A percentile compares a stretch with the other conserved stretches of the same genome.
Evolutionary conservation across 1,284 basidiomycete species (phyloP).

Genomic region (Ustilago bromivora): DNA sequence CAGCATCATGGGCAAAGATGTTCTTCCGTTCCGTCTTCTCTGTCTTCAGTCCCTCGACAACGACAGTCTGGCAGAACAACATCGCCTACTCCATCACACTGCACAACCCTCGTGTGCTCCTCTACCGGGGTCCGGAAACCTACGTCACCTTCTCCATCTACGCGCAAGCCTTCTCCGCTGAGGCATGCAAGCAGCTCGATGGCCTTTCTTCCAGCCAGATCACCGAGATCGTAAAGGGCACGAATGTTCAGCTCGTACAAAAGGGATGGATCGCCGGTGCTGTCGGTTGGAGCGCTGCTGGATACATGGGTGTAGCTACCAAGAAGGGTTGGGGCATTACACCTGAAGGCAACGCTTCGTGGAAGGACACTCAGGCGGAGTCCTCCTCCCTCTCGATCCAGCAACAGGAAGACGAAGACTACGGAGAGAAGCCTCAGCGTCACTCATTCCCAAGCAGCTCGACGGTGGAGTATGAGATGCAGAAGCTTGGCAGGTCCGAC

Average conservation of each 20-base stretch:
- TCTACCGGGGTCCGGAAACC: slow-evolving; percentile 59
- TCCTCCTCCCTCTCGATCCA: slow-evolving; percentile 10
- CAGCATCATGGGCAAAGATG: slow-evolving; percentile 42
- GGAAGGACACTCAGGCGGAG: slow-evolving; percentile 45
- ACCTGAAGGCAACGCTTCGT: slow-evolving; percentile 28
- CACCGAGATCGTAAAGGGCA: slow-evolving; percentile 19
- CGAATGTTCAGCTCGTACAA: slow-evolving; percentile 53
- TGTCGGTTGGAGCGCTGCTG: slow-evolving; percentile 55
- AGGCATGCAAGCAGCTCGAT: slow-evolving; percentile 42
- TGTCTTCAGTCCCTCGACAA: slow-evolving; percentile 43
- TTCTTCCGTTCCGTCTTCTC: slow-evolving; percentile 49
- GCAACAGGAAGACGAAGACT: slow-evolving; percentile 52
- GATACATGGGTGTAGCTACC: slow-evolving; percentile 43
- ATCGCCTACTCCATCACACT: slow-evolving; percentile 52
- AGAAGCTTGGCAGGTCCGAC: slow-evolving; percentile 21
- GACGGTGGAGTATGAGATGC: slow-evolving; percentile 45
- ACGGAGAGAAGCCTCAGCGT: slow-evolving; percentile 31
- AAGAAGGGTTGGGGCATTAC: slow-evolving; percentile 57
- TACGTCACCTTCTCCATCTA: slow-evolving; percentile 55
- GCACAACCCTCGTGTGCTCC: slow-evolving; percentile 51
- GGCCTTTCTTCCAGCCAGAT: slow-evolving; percentile 21
- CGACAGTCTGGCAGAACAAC: slow-evolving; percentile 47
- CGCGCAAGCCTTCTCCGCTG: slow-evolving; percentile 44
- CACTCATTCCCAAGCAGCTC: neutral
- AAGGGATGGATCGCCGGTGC: slow-evolving; percentile 60